Percentiles rank a stretch among this genome's conserved stretches.
Evolutionary conservation across 2,329 filamentous ascomycete species (phyloP).

Genomic region (Cladosporium sp.): DNA sequence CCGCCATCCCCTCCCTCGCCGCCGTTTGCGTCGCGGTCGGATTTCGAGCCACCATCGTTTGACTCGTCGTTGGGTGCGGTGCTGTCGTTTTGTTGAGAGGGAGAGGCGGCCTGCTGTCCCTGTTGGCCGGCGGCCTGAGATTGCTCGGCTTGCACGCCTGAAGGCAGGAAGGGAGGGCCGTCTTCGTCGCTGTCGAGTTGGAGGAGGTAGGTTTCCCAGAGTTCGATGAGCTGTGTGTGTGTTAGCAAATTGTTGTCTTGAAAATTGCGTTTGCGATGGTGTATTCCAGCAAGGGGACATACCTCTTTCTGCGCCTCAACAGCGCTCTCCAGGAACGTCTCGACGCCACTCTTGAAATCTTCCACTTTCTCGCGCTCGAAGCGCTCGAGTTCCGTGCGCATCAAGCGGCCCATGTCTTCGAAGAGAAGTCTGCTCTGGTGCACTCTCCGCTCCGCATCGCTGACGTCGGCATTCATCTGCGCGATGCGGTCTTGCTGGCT

Average conservation of each 20-base stretch:
- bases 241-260: not conserved
- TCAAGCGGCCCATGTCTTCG: conserved; percentile 93
- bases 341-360: conserved; percentile 96
- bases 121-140: not conserved
- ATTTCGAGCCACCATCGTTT: too few relatives aligned
- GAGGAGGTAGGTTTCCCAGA: conserved; percentile 98
- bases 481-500: conserved; percentile 93
- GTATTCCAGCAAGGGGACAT: conserved; percentile 30
- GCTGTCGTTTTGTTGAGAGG: too few relatives aligned
- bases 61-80: too few relatives aligned
- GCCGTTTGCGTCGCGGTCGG: too few relatives aligned
- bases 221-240: conserved; percentile 74
- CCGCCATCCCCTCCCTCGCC: too few relatives aligned
- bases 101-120: not conserved
- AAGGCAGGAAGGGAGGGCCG: conserved; percentile 39
- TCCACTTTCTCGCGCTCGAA: conserved; percentile 98
- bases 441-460: conserved; percentile 89
- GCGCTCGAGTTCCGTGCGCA: conserved; percentile 85
- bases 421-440: conserved; percentile 87
- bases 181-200: conserved; percentile 94
- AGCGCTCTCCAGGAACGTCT: conserved; percentile 94
- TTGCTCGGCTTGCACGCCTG: conserved; percentile 24
- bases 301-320: conserved; percentile 99
- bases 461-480: conserved; percentile 87
- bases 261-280: conserved; percentile 21